Conservation (phyloP, 1,139 yeast species). For the Cylindricascospora bacillispora region DNA sequence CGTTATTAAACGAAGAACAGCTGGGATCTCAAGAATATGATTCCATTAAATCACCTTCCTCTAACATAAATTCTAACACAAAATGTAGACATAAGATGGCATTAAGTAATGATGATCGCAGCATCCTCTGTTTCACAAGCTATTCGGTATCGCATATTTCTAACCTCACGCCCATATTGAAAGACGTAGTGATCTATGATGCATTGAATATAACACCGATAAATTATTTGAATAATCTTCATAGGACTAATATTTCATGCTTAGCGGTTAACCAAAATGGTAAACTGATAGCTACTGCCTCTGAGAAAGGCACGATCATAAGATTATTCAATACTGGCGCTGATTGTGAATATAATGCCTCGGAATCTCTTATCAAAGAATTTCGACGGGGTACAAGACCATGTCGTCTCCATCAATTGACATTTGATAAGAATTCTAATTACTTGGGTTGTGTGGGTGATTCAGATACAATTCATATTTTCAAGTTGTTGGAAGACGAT, state of each 20-base stretch:
- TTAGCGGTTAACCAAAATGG: slow-evolving; percentile 36
- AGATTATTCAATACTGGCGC: slow-evolving; percentile 35
- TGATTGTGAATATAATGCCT: slow-evolving; percentile 13
- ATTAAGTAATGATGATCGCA: slow-evolving; percentile 21
- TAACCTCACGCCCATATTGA: slow-evolving; percentile 12
- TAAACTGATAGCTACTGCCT: slow-evolving; percentile 49
- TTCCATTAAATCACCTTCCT: not conserved
- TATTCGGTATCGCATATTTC: slow-evolving; percentile 11
- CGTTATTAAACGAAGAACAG: slow-evolving; percentile 1
- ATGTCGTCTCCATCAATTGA: slow-evolving; percentile 41
- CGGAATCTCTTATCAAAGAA: slow-evolving; percentile 31
- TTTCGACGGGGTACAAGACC: slow-evolving; percentile 60
- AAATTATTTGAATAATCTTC: slow-evolving; percentile 35
- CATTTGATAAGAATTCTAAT: slow-evolving; percentile 38
- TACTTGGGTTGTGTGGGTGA: slow-evolving; percentile 56
- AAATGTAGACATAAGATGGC: slow-evolving; percentile 13
- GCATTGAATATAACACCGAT: slow-evolving; percentile 42
- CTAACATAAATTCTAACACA: slow-evolving; percentile 5
- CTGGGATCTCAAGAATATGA: not conserved
- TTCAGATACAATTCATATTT: slow-evolving; percentile 58
- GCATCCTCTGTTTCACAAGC: slow-evolving; percentile 21
- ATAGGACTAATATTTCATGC: slow-evolving; percentile 20
- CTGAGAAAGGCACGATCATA: slow-evolving; percentile 59
- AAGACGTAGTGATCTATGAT: slow-evolving; percentile 38
- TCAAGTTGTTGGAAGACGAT: slow-evolving; percentile 29